Base-by-base conservation (phyloP, 2,329 filamentous ascomycete species). In the Neofusicoccum umdonicola region DNA sequence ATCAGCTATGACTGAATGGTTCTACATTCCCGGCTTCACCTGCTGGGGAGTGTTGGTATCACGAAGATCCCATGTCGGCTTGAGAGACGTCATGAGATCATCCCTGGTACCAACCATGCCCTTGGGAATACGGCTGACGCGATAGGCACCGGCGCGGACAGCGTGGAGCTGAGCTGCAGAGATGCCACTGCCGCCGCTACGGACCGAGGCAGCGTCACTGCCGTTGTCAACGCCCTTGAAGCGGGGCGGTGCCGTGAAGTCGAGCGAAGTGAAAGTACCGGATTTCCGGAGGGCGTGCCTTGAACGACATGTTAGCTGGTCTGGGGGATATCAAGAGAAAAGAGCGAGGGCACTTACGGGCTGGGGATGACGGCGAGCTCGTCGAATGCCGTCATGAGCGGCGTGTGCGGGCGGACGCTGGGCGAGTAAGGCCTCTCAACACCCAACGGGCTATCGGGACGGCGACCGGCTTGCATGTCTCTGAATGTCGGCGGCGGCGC, bases 361-460 rank as follows among this genome's bases (percentile, higher is more conserved):
- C 93, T 97, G 42, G 95, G 95, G 68, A 99, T 88, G 8, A 85
- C 84, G 12, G 89, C 79, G 67, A 98, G 87, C 66, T 98, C 94
- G 64, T 98, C 94, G 77, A 93, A 97, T 4, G 93, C 85, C 66
- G 90, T 92, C 27, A 85, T 88, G 44, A 97, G 83, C 0, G 93
- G 93, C n/a, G 88, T 90, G 73, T 91, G 89, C 35, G 87, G 85
- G 15, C 89, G 87, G 2, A 93, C 84, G 42, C 83, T 82, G n/a
- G 90, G 88, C 64, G 88, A 88, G 80, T 92, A 99, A 1, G 92
- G 88, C 39, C 88, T 79, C 42, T 81, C 69, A 17, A 80, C 81
- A 64, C 87, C 86, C 51, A 83, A 76, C 12, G 86, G 86, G 66
- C 85, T 88, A 69, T 87, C 86, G 3, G 87, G 83, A 56, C 80